Evolutionary conservation across 2,329 filamentous ascomycete genomes (phyloP).

Genomic region (Microsporum audouinii): DNA sequence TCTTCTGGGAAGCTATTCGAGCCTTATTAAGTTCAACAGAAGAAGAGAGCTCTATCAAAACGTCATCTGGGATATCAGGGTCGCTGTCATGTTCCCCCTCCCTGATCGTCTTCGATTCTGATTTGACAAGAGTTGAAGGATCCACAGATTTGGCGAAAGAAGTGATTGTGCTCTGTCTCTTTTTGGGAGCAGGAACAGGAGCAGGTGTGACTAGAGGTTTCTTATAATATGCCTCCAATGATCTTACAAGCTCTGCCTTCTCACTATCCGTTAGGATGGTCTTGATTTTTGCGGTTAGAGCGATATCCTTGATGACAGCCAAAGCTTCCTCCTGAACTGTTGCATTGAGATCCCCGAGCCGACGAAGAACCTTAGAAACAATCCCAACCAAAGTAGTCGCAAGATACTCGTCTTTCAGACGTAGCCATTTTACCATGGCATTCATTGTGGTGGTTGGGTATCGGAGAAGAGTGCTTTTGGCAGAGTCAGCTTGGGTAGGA

Average conservation of each 20-base stretch:
- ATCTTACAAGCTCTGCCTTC: conserved; percentile 64
- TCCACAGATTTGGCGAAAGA: conserved; percentile 29
- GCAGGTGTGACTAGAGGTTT: conserved; percentile 34
- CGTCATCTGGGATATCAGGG: conserved; percentile 30
- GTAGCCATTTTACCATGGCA: conserved; percentile 72
- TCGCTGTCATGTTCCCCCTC: conserved; percentile 37
- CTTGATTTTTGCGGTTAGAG: conserved; percentile 47
- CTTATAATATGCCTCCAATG: conserved; percentile 44
- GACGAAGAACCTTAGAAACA: conserved; percentile 69
- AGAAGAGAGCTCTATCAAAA: conserved; percentile 30
- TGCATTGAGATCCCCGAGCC: conserved; percentile 66
- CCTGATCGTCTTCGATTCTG: conserved; percentile 21
- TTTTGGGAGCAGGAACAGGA: conserved; percentile 25
- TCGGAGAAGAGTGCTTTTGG: conserved; percentile 48
- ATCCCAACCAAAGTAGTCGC: conserved; percentile 71
- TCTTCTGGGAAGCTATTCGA: conserved; percentile 15
- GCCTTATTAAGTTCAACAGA: conserved; percentile 34
- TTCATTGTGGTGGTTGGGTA: conserved; percentile 55
- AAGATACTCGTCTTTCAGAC: conserved; percentile 77
- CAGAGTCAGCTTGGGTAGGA: conserved; percentile 26
- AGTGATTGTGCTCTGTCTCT: conserved; percentile 35
- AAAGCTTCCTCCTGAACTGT: conserved; percentile 56
- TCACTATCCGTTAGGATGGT: conserved; percentile 75
- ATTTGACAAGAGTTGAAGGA: conserved; percentile 26
- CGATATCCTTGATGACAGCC: conserved; percentile 45